A percentile compares a stretch with the other conserved stretches of the same genome.
phyloP scores from a whole-genome alignment of 768 basidiomycete species.

The Suillus cothurnatus region DNA sequence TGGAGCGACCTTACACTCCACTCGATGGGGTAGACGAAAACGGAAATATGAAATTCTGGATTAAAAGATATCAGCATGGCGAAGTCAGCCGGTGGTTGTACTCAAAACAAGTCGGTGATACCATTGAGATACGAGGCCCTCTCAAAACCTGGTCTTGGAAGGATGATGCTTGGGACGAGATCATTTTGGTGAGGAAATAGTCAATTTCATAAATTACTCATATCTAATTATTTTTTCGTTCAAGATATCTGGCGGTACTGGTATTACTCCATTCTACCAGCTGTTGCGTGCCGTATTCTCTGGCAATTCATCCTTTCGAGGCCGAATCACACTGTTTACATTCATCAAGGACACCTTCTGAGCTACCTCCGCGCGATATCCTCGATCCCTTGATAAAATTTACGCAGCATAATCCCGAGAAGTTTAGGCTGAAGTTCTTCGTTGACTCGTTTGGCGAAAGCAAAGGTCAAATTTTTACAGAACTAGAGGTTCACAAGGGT shows the following conservation, averaged over 20 bases:
- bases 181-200: conserved; percentile 63
- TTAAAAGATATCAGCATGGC: conserved; percentile 76
- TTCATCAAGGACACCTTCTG: conserved; percentile 58
- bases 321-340: conserved; percentile 76
- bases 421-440: conserved; percentile 60
- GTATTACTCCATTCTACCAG: conserved; percentile 85
- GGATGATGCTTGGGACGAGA: conserved; percentile 71
- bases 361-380: conserved; percentile 70
- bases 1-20: conserved; percentile 85
- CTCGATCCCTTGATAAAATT: conserved; percentile 53
- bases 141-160: conserved; percentile 63
- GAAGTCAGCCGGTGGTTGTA: conserved; percentile 87
- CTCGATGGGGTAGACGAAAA: conserved; percentile 67
- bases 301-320: conserved; percentile 30
- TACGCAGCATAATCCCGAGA: conserved; percentile 54
- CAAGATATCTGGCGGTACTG: conserved; percentile 89
- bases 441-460: conserved; percentile 47
- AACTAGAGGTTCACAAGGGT: conserved; percentile 41
- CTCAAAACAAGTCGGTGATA: conserved; percentile 64
- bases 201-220: background rate
- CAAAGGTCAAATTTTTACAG: conserved; percentile 18
- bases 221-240: background rate
- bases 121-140: conserved; percentile 77
- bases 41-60: conserved; percentile 76
- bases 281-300: conserved; percentile 60